phyloP scores from a whole-genome alignment of 2,329 filamentous ascomycete species.

The Pyrenophora tritici-repentis region DNA sequence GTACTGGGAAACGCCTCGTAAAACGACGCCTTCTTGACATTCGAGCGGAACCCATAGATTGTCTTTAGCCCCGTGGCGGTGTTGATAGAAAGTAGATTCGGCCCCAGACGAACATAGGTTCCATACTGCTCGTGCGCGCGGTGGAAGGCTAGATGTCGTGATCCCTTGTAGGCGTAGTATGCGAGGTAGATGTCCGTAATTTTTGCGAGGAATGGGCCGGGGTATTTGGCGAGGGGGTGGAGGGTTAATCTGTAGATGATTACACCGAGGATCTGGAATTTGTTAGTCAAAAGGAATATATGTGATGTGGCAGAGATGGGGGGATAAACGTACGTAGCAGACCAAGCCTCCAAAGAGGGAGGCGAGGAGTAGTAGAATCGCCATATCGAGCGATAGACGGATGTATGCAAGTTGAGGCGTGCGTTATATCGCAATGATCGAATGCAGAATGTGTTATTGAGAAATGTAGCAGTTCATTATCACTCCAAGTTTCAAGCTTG shows the following conservation, averaged over 20 bases:
- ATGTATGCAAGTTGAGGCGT: neutral
- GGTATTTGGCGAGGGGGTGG: conserved; percentile 51
- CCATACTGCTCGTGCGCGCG: conserved; percentile 74
- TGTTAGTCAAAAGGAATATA: conserved; percentile 13
- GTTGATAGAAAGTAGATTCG: conserved; percentile 79
- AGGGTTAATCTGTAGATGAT: conserved; percentile 49
- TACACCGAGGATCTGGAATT: conserved; percentile 28
- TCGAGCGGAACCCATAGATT: conserved; percentile 56
- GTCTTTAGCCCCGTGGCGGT: conserved; percentile 59
- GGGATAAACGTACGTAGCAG: conserved; percentile 30
- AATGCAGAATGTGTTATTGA: neutral
- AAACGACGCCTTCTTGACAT: conserved; percentile 56
- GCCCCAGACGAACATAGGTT: conserved; percentile 73
- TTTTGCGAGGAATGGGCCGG: conserved; percentile 49
- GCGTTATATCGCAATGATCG: too few relatives aligned
- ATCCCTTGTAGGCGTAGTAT: conserved; percentile 76
- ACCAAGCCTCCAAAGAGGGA: conserved; percentile 29
- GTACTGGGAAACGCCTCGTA: conserved; percentile 55
- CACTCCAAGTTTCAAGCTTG: neutral
- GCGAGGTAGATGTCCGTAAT: conserved; percentile 47
- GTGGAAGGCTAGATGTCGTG: conserved; percentile 75
- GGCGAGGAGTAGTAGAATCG: conserved; percentile 24
- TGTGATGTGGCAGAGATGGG: neutral
- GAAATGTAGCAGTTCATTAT: neutral
- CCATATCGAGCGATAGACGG: neutral